Conservation (phyloP, 2,329 filamentous ascomycete species). For the Epichloe scottii region DNA sequence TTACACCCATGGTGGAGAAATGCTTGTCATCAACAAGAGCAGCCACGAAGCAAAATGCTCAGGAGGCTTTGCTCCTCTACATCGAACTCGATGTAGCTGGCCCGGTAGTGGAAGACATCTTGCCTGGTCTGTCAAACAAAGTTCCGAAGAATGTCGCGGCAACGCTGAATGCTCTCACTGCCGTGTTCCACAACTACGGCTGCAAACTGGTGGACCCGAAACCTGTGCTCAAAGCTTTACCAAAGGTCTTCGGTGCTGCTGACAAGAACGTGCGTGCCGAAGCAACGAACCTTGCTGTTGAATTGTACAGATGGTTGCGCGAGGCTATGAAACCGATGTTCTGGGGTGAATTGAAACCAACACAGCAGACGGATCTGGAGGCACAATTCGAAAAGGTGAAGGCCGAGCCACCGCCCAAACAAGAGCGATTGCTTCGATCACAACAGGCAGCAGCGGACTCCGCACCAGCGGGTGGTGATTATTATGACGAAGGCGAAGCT, state of each 20-base stretch:
- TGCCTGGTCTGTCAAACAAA: conserved; percentile 75
- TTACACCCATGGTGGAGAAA: conserved; percentile 79
- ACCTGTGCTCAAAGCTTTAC: conserved; percentile 72
- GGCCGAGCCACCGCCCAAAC: conserved; percentile 73
- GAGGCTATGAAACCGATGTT: conserved; percentile 98
- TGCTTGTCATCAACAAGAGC: conserved; percentile 78
- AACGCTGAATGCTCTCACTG: conserved; percentile 62
- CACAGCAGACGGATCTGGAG: conserved; percentile 88
- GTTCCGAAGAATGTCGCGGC: conserved; percentile 73
- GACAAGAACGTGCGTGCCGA: conserved; percentile 97
- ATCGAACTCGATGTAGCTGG: conserved; percentile 79
- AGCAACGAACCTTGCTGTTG: conserved; percentile 79
- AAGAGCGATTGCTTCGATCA: conserved; percentile 75
- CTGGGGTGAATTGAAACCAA: conserved; percentile 88
- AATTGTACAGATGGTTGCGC: conserved; percentile 92
- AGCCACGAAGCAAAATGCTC: conserved; percentile 72
- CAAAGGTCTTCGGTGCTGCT: conserved; percentile 87
- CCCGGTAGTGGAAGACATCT: conserved; percentile 79
- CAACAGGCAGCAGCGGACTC: conserved; percentile 75
- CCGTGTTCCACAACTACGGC: conserved; percentile 86
- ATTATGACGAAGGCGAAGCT: conserved; percentile 43
- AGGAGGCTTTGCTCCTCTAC: conserved; percentile 79
- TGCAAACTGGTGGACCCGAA: conserved; percentile 93
- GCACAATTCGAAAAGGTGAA: conserved; percentile 91
- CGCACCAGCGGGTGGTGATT: conserved; percentile 49